These are phyloP conservation scores for Lippia alba DNA, from an alignment of 305 asterid genomes.

Conservation along the genomic window DNA sequence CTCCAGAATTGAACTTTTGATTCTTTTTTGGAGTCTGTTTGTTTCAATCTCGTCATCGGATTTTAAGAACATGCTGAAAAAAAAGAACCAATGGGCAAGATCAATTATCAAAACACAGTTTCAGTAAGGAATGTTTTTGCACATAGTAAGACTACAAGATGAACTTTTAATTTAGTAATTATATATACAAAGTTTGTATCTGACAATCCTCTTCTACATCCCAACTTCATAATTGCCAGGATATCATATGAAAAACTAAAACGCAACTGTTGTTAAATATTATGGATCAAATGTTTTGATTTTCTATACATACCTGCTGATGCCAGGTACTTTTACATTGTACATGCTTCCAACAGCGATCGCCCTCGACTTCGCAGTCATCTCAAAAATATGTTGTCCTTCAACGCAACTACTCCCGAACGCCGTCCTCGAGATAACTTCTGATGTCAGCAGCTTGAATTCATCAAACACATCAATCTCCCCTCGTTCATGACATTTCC, in stretches of 20 bases:
- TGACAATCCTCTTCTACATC: no score
- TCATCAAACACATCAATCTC: conserved; percentile 69
- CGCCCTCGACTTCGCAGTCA: conserved; percentile 55
- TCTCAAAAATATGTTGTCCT: conserved; percentile 70
- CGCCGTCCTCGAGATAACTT: conserved; percentile 75
- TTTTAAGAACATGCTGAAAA: not conserved
- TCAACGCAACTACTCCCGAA: conserved; percentile 75
- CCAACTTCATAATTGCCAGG: no score
- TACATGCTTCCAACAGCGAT: conserved; percentile 48
- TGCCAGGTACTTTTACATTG: conserved; percentile 48
- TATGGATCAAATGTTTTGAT: no score
- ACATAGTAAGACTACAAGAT: no score
- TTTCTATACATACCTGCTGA: not conserved
- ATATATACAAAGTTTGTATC: no score
- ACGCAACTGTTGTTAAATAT: no score
- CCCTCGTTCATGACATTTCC: conserved; percentile 53
- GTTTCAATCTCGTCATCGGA: not conserved
- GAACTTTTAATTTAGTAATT: no score
- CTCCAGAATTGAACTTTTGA: not conserved
- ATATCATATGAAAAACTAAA: no score
- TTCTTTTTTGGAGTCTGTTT: not conserved
- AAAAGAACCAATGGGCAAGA: no score
- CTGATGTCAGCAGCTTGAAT: conserved; percentile 64
- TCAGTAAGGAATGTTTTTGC: no score
- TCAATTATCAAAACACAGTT: no score